phyloP scores from a whole-genome alignment of 1,284 basidiomycete genomes.

The Anthracocystis setariae region DNA sequence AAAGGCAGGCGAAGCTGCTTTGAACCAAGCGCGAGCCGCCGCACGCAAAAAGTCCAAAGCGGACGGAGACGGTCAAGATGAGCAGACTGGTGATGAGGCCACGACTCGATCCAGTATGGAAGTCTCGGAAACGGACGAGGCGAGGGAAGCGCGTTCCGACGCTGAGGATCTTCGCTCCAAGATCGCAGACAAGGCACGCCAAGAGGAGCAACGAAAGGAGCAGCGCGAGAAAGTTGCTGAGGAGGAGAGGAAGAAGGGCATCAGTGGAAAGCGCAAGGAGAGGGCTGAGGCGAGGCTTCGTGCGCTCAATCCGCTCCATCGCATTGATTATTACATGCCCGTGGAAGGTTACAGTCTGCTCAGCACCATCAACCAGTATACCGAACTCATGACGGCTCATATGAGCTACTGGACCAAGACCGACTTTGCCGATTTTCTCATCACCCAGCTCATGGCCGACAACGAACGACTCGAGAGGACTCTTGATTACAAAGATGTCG shows the following conservation, averaged over 20 bases:
- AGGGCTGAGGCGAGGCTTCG: constrained; percentile 38
- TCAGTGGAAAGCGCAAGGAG: constrained; percentile 30
- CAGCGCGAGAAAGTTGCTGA: constrained; percentile 24
- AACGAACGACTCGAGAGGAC: constrained; percentile 37
- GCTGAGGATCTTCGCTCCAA: constrained; percentile 16
- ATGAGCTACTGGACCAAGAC: constrained; percentile 62
- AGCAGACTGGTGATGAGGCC: constrained; percentile 23
- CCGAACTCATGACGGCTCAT: constrained; percentile 60
- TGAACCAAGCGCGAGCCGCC: constrained; percentile 14
- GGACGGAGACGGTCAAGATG: constrained; percentile 16
- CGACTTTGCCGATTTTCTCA: constrained; percentile 60
- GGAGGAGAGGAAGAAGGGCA: constrained; percentile 34
- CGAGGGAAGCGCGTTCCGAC: constrained; percentile 19
- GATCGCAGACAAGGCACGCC: constrained; percentile 19
- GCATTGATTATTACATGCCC: constrained; percentile 54
- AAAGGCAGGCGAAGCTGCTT: constrained; percentile 26
- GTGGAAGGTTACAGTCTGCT: constrained; percentile 47
- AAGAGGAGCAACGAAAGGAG: constrained; percentile 35
- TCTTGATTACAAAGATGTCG: constrained; percentile 34
- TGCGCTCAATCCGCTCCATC: constrained; percentile 44
- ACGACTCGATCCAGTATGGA: constrained; percentile 22
- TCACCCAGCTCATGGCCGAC: constrained; percentile 56
- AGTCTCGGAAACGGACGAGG: constrained; percentile 27
- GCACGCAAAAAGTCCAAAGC: constrained; percentile 12
- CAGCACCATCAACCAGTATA: constrained; percentile 51